These are phyloP conservation scores for Perkinsus chesapeaki DNA, from an alignment of 169 alveolate species.

Conservation along the genomic window DNA sequence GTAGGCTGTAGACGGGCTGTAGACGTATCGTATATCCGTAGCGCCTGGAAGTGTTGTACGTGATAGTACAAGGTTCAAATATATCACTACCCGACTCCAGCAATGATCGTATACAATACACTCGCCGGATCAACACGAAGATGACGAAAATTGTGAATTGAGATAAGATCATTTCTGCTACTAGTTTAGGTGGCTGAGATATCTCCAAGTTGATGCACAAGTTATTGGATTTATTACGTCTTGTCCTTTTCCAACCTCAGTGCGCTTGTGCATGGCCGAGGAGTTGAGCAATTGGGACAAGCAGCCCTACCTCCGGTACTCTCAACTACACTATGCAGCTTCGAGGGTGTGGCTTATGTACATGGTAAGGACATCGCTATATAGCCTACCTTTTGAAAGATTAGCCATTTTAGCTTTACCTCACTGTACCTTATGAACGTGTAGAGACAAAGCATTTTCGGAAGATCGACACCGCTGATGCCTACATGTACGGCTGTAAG, in stretches of 20 bases:
- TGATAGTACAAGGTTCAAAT: too few species aligned
- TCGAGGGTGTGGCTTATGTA: background rate
- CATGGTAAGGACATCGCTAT: too few species aligned
- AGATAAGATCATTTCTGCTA: too few species aligned
- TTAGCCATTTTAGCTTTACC: background rate
- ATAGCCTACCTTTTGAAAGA: too few species aligned
- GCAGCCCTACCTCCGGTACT: background rate
- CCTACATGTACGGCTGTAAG: background rate
- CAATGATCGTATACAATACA: too few species aligned
- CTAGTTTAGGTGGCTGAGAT: too few species aligned
- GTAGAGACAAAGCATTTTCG: background rate
- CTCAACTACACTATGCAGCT: background rate
- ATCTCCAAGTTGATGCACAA: too few species aligned
- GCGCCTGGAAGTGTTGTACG: background rate
- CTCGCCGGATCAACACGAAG: too few species aligned
- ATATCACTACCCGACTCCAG: too few species aligned
- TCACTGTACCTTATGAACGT: background rate
- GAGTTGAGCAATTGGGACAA: background rate
- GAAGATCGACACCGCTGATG: background rate
- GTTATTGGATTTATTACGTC: too few species aligned
- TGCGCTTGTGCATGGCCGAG: background rate
- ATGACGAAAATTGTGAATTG: too few species aligned
- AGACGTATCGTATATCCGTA: background rate
- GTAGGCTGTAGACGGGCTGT: background rate
- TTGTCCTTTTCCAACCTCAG: too few species aligned